Conservation (phyloP, 306 rosid genomes). For the Echinosophora koreensis region DNA sequence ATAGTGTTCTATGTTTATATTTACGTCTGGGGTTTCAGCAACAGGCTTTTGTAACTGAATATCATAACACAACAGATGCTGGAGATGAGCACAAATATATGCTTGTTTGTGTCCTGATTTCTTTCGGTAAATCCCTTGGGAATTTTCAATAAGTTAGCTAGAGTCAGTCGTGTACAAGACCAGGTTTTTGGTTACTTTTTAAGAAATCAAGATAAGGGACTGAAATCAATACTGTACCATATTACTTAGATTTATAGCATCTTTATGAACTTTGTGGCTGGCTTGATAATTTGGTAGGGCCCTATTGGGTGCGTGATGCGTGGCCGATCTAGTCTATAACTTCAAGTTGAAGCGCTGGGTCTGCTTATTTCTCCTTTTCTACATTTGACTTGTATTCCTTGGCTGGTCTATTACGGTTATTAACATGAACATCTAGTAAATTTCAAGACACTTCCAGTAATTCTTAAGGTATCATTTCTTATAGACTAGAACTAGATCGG, state of each 20-base stretch:
- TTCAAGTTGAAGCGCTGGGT: background rate
- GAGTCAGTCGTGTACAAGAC: constrained; percentile 32
- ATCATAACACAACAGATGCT: constrained; percentile 34
- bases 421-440: background rate
- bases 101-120: constrained; percentile 42
- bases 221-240: constrained; percentile 6
- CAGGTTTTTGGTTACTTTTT: constrained; percentile 26
- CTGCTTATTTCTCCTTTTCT: background rate
- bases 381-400: background rate
- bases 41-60: constrained; percentile 51
- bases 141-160: constrained; percentile 37
- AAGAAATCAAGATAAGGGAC: constrained; percentile 33
- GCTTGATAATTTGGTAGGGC: constrained; percentile 1
- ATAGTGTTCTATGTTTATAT: constrained; percentile 39
- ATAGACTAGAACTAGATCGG: background rate
- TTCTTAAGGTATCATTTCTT: background rate
- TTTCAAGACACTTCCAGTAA: background rate
- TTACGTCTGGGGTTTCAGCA: constrained; percentile 42
- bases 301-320: background rate
- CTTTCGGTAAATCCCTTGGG: constrained; percentile 38
- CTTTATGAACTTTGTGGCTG: background rate
- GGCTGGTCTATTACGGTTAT: background rate
- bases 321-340: background rate
- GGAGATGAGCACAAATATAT: constrained; percentile 51
- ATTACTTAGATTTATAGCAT: constrained; percentile 17